Evolutionary conservation across 1,139 yeast species (phyloP).

Genomic region (Nakaseomyces uthaithaninus): DNA sequence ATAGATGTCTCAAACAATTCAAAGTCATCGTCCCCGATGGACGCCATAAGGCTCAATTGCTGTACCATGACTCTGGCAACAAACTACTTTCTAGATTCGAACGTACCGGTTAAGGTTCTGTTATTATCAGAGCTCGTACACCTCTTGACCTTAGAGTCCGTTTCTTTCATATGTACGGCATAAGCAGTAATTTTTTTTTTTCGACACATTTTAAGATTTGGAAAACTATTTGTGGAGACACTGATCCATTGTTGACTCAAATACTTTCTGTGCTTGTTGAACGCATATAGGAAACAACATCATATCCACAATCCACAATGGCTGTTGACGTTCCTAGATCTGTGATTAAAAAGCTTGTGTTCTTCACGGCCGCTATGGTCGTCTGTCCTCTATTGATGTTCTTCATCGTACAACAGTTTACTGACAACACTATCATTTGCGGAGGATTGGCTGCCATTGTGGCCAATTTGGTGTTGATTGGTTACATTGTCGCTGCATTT

Average conservation of each 20-base stretch:
- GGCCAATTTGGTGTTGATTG: slow-evolving; percentile 80
- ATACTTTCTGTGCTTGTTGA: too few relatives aligned
- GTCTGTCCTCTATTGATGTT: slow-evolving; percentile 66
- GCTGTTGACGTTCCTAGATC: slow-evolving; percentile 52
- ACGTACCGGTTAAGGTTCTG: too few relatives aligned
- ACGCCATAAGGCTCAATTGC: slow-evolving; percentile 33
- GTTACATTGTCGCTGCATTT: slow-evolving; percentile 81
- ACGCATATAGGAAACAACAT: neutral
- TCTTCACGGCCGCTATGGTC: slow-evolving; percentile 88
- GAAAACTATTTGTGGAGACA: too few relatives aligned
- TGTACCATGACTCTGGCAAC: slow-evolving; percentile 34
- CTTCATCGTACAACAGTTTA: slow-evolving; percentile 51
- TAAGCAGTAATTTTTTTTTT: too few relatives aligned
- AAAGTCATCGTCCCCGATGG: slow-evolving; percentile 29
- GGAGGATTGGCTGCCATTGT: slow-evolving; percentile 87
- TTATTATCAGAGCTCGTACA: too few relatives aligned
- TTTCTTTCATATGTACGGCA: too few relatives aligned
- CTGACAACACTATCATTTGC: slow-evolving; percentile 57
- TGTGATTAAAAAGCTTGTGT: slow-evolving; percentile 54
- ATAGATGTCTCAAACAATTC: slow-evolving; percentile 32
- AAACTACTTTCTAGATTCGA: too few relatives aligned
- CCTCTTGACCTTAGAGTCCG: too few relatives aligned
- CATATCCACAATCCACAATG: slow-evolving; percentile 30
- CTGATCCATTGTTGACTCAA: too few relatives aligned
- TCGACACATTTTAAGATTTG: too few relatives aligned